Base-by-base conservation (phyloP, 305 asterid species). In the Withania somnifera region DNA sequence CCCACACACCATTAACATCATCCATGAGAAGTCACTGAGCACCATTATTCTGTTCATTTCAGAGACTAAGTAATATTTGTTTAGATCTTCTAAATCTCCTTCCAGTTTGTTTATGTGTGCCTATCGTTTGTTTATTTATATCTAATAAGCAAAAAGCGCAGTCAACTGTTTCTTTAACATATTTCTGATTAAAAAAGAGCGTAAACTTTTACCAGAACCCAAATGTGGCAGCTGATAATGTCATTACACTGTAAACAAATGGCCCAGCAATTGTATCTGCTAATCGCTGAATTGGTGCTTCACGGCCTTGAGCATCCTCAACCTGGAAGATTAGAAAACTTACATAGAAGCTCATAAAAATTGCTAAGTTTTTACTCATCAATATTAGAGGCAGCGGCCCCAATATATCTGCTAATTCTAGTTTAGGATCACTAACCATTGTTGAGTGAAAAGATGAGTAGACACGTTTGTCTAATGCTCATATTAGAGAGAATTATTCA, bases 221-320 rank as follows among this genome's bases (percentile, higher is more conserved):
- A 93, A 96, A 96, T 63, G 99, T 94, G 82, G 93, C 95, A 68
- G 98, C 98, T 58, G 98, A 94, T 83, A 96, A 87, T 60, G 99
- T 92, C 98, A 96, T 94, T 73, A 96, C 91, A 84, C 93, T 92
- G 80, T 92, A 96, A 67, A 96, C 99, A 88, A 96, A 96, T 60
- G 98, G 99, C 19, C 99, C 98, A 85, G 99, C 98, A 85, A 96
- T 92, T 84, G 98, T 85, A 91, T 96, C 99, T 56, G 99, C 99
- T 83, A 96, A 97, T 90, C 99, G 91, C 84, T 96, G 99, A 84
- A 96, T 94, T 79, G 99, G 98, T 84, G 99, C 99, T 93, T 96
- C 99, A 81, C 98, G 97, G 81, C 98, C 98, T 86, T 94, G 99
- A 81, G 98, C 99, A 91, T 96, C 99, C 90, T 96, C 99, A 79